Conservation (phyloP, 2,329 filamentous ascomycete species). For the Ustilaginoidea virens region DNA sequence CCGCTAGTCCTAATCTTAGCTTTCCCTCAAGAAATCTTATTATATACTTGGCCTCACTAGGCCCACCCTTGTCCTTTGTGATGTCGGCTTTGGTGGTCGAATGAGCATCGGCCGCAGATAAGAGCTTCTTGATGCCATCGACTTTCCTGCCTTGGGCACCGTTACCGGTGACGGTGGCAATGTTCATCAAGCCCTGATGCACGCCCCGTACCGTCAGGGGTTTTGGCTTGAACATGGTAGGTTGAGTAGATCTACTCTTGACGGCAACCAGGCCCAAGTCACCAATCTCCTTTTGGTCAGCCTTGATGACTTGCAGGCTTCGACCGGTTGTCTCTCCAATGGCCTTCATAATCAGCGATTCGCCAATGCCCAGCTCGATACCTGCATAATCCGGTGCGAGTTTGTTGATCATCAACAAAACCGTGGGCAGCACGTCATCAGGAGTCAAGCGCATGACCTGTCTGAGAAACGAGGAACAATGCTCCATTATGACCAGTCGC, state of each 20-base stretch:
- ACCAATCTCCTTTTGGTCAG: conserved; percentile 90
- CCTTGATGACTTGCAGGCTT: conserved; percentile 77
- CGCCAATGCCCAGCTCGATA: conserved; percentile 94
- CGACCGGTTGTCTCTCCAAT: conserved; percentile 90
- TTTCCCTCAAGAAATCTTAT: conserved; percentile 92
- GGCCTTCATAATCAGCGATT: conserved; percentile 97
- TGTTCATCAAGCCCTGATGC: conserved; percentile 72
- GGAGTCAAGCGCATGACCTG: conserved; percentile 91
- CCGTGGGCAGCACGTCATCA: conserved; percentile 70
- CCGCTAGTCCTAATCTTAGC: conserved; percentile 76
- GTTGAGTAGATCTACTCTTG: conserved; percentile 87
- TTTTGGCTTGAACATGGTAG: conserved; percentile 97
- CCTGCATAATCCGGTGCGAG: conserved; percentile 92
- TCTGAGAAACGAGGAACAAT: conserved; percentile 79
- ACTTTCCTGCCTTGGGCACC: conserved; percentile 86
- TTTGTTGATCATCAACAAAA: conserved; percentile 96
- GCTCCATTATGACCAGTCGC: conserved; percentile 70
- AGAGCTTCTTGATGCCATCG: conserved; percentile 84
- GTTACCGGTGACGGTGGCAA: conserved; percentile 74
- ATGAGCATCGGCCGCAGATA: conserved; percentile 76
- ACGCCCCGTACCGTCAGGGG: conserved; percentile 75
- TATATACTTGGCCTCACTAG: conserved; percentile 89
- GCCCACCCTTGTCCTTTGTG: conserved; percentile 77
- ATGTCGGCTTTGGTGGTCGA: conserved; percentile 72
- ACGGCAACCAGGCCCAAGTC: conserved; percentile 89